Evolutionary conservation across 2,329 filamentous ascomycete genomes (phyloP).

Genomic region (Claviceps pazoutovae): DNA sequence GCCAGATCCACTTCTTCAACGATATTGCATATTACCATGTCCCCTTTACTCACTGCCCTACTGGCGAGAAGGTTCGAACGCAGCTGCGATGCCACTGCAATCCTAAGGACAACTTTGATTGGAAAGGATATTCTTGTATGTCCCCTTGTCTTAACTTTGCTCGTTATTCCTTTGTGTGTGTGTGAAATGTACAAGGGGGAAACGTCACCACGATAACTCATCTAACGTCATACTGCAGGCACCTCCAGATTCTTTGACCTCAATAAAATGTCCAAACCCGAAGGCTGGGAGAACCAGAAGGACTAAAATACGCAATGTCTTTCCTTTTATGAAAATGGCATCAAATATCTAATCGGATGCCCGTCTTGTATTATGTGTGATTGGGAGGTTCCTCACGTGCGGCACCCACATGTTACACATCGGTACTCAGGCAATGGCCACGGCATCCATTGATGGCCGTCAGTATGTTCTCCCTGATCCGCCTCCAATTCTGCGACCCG

Average conservation of each 20-base stretch:
- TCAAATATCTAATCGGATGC: neutral
- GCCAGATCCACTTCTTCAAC: constrained; percentile 96
- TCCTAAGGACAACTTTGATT: constrained; percentile 95
- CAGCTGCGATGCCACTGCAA: constrained; percentile 91
- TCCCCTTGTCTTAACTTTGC: neutral
- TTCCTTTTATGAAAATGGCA: neutral
- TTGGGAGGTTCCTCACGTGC: neutral
- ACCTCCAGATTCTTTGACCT: constrained; percentile 77
- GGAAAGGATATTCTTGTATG: constrained; percentile 96
- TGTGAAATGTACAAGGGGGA: too few species aligned
- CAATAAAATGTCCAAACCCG: constrained; percentile 68
- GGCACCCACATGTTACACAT: too few species aligned
- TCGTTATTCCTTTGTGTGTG: neutral
- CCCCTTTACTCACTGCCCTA: constrained; percentile 95
- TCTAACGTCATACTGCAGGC: constrained; percentile 13
- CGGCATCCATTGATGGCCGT: too few species aligned
- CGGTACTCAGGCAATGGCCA: too few species aligned
- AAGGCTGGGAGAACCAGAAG: constrained; percentile 51
- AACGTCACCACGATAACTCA: too few species aligned
- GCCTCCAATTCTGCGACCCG: too few species aligned
- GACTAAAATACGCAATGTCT: neutral
- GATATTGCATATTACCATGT: constrained; percentile 98
- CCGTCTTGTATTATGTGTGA: neutral
- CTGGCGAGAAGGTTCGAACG: constrained; percentile 67
- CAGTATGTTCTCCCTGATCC: too few species aligned